Base-by-base conservation (phyloP, 768 basidiomycete genomes). In the Russula griseocarnosa region DNA sequence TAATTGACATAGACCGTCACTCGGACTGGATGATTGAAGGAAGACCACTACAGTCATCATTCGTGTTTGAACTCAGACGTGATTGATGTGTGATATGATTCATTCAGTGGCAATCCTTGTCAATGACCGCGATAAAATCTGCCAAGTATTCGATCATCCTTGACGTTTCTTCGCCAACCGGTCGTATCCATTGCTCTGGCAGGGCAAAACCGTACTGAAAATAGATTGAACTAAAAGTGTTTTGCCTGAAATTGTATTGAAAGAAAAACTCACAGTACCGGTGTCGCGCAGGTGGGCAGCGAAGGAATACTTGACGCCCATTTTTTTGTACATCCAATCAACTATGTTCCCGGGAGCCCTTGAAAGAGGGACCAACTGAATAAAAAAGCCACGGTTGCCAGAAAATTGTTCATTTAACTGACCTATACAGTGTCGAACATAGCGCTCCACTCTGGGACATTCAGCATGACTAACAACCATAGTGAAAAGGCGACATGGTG, bases 201-300 rank as follows among this genome's bases (percentile, higher is more conserved):
- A 93, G 76, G 8, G 87, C 75, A 76, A 91, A 93, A 4, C 90
- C 90, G 69, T 88, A 90, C 88, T 89, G 53, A 67, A n/a, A 52
- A 49, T 34, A 60, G 36, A 54, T 8, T 24, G 26, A 40, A 49
- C 28, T 51, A 30, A 62, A 38, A 38, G 54, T 52, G 8, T n/a
- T 58, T 66, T n/a, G 20, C 38, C 30, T 32, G 9, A 36, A 10
- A 26, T 30, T 28, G 16, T 16, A 22, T 9, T 28, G 34, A 18
- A 22, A 28, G 20, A 38, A 32, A 3, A 5, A 77, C 85, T 71
- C 64, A 87, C 86, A 3, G 86, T 86, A 11, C 88, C 88, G 0
- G 85, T 86, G 74, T 88, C 88, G 50, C 87, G 75, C 61, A 90
- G 71, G 71, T 88, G 85, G 14, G 82, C 79, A 2, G 83, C 82